Percentiles rank a stretch among this genome's conserved stretches.
These are phyloP conservation scores for Chytridium lagenaria DNA, from an alignment of 371 early-diverging fungal genomes.

Conservation along the genomic window DNA sequence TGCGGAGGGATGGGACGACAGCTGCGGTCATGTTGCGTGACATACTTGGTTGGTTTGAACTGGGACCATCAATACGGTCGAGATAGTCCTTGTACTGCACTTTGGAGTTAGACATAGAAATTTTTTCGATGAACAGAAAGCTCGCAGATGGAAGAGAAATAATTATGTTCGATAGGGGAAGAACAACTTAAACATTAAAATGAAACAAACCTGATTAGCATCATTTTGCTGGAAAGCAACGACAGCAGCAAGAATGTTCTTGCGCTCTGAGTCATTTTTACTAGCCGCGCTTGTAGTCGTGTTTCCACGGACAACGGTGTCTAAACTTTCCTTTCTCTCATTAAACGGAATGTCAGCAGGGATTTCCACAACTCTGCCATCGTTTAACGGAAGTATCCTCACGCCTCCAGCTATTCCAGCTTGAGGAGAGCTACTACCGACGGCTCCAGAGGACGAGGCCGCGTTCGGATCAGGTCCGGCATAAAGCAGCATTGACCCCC, in stretches of 20 bases:
- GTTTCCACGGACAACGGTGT: background rate
- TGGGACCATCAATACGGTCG: background rate
- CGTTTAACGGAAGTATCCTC: background rate
- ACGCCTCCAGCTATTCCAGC: background rate
- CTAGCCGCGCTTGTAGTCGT: background rate
- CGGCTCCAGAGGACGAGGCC: background rate
- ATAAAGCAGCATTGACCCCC: constrained; percentile 9
- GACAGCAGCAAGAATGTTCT: constrained; percentile 14
- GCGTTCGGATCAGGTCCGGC: background rate
- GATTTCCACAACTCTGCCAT: background rate
- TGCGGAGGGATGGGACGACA: background rate
- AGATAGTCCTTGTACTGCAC: constrained; percentile 19
- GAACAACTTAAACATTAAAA: no score
- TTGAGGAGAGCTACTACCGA: background rate
- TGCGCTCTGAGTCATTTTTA: background rate
- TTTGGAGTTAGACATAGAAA: background rate
- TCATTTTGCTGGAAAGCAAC: constrained; percentile 22
- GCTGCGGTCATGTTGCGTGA: background rate
- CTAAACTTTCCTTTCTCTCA: constrained; percentile 5
- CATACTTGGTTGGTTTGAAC: background rate
- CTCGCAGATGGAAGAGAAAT: no score
- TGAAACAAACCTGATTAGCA: constrained; percentile 21
- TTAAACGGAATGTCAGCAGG: background rate
- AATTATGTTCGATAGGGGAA: no score
- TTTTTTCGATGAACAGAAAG: background rate